Conservation (phyloP, 805 yeast species). For the Schizosaccharomyces cryophilus region DNA sequence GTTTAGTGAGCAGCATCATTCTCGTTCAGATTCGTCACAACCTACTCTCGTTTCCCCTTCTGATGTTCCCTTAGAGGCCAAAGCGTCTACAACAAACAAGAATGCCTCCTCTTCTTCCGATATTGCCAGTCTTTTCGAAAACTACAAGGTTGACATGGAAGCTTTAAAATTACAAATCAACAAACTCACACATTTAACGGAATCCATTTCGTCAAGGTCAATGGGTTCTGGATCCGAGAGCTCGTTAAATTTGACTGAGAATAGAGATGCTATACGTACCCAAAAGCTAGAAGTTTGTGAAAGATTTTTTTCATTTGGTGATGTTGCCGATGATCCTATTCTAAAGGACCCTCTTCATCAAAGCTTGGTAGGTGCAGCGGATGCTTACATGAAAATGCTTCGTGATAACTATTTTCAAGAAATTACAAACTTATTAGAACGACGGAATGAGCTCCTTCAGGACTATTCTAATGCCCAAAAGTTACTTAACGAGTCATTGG, state of each 20-base stretch:
- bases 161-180: background rate
- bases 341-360: background rate
- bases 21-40: background rate
- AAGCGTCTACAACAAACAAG: too few relatives aligned
- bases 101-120: too few relatives aligned
- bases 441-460: constrained; percentile 12
- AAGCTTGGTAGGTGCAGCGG: background rate
- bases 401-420: constrained; percentile 8
- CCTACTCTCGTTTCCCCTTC: background rate
- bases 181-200: background rate
- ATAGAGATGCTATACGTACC: background rate
- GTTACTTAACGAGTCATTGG: constrained; percentile 11
- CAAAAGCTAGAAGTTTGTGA: background rate
- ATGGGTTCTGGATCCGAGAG: background rate
- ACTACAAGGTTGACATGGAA: background rate
- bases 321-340: background rate
- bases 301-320: background rate
- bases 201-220: background rate
- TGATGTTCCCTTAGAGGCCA: too few relatives aligned
- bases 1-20: background rate
- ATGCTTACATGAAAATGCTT: background rate
- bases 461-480: constrained; percentile 12
- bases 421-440: constrained; percentile 15
- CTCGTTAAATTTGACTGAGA: background rate
- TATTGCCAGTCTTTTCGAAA: too few relatives aligned